Base-by-base conservation (phyloP, 768 basidiomycete species). In the Crepidotus variabilis region DNA sequence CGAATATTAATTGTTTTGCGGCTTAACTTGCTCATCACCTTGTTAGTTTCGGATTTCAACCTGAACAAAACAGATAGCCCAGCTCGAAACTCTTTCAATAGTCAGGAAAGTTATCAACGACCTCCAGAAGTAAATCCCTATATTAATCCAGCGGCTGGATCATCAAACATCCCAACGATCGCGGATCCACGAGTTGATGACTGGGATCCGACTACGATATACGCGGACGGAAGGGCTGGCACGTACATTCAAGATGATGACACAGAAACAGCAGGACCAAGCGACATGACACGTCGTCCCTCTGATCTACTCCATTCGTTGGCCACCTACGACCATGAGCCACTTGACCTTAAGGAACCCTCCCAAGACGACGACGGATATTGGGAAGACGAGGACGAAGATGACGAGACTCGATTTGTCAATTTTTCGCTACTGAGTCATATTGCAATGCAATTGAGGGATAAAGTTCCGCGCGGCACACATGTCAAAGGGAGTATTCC, bases 401-500 rank as follows among this genome's bases (percentile, higher is more conserved):
- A 73, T 10, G 71, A 72, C 50, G 71, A 71, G 50, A 81, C 78
- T 56, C 81, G 86, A 14, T 97, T 93, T 65, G 86, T 98, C 69
- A 94, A 96, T 68, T 90, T 92, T 52, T 85, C 92, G 14, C 74
- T 97, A 46, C 77, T 98, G 55, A 89, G 87, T 32, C 89, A 99
- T 67, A 82, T 97, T 48, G 94, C 94, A 1, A 87, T 95, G 34
- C 87, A 91, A 67, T 72, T 98, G 55, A 81, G 89, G 54, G 95
- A 98, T 72, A 90, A 92, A 67, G 92, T 98, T 2, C 92, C 90
- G 2, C 80, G 91, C 54, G 87, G 85, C 6, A 85, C 82, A 6
- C 95, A 97, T 63, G 89, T 92, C 58, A 97, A 98, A 73, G 93
- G 92, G 6, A 90, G 93, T 54, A 91, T 98, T 43, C 89, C 91